Evolutionary conservation across 202 grass and related monocot genomes (phyloP).

Genomic region (Sporobolus alterniflorus): DNA sequence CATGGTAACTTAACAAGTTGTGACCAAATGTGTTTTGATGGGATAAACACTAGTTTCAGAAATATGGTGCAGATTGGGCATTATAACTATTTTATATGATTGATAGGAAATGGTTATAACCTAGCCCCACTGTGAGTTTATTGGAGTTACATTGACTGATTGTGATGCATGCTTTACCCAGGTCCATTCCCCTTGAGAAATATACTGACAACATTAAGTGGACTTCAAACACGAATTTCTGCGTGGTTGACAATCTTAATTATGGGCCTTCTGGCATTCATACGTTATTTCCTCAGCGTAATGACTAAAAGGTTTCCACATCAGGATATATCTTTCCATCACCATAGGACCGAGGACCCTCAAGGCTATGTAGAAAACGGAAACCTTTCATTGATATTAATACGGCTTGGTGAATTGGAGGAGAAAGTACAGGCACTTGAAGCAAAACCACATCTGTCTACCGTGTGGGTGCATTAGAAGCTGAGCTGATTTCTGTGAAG

Average conservation of each 20-base stretch:
- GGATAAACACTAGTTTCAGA: constrained; percentile 2
- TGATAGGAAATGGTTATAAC: constrained; percentile 14
- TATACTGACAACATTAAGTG: constrained; percentile 9
- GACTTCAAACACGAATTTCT: constrained; percentile 53
- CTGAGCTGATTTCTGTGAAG: constrained; percentile 90
- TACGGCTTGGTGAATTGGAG: constrained; percentile 71
- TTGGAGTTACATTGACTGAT: constrained; percentile 25
- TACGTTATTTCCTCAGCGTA: constrained; percentile 50
- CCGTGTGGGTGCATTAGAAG: constrained; percentile 87
- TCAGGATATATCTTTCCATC: constrained; percentile 31
- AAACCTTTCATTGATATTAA: constrained; percentile 50
- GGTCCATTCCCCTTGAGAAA: constrained; percentile 45
- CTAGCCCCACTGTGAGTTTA: not conserved
- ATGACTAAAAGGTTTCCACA: constrained; percentile 52
- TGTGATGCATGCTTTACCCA: constrained; percentile 41
- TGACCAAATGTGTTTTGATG: not conserved
- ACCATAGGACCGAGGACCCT: constrained; percentile 13
- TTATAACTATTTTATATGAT: constrained; percentile 5
- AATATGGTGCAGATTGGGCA: constrained; percentile 3
- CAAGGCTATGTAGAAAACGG: constrained; percentile 41
- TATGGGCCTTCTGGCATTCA: constrained; percentile 57
- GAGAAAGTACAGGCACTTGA: constrained; percentile 72
- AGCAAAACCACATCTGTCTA: constrained; percentile 60
- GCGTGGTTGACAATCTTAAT: constrained; percentile 55
- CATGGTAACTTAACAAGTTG: too few species aligned